phyloP scores from a whole-genome alignment of 2,329 filamentous ascomycete species.

The Coniella vitis region DNA sequence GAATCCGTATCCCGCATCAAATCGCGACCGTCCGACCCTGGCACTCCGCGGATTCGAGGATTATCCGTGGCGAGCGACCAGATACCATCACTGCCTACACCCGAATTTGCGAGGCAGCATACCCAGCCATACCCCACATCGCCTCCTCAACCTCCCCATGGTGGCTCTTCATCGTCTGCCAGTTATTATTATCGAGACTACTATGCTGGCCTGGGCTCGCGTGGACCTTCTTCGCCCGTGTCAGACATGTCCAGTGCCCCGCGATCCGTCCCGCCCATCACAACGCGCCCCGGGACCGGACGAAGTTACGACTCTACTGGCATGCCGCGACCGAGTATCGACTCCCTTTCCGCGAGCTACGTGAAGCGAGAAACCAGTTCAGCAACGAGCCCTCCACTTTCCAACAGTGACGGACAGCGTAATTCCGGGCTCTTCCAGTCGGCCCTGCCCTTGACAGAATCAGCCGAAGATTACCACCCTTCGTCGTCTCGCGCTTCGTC shows the following conservation, averaged over 20 bases:
- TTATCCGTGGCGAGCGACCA: constrained; percentile 57
- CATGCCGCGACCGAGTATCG: constrained; percentile 44
- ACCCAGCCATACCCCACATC: constrained; percentile 43
- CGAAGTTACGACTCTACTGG: constrained; percentile 51
- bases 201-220: constrained; percentile 38
- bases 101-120: constrained; percentile 56
- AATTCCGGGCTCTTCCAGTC: constrained; percentile 80
- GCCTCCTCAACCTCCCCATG: constrained; percentile 38
- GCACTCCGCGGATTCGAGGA: constrained; percentile 47
- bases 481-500: constrained; percentile 52
- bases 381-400: constrained; percentile 44
- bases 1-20: constrained; percentile 45
- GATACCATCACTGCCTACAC: constrained; percentile 56
- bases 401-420: constrained; percentile 42
- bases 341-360: constrained; percentile 28
- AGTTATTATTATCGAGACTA: constrained; percentile 52
- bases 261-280: constrained; percentile 38
- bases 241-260: constrained; percentile 46
- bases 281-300: constrained; percentile 51
- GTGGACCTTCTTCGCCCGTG: constrained; percentile 52
- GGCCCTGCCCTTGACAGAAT: constrained; percentile 73
- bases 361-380: constrained; percentile 46
- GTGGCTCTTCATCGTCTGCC: constrained; percentile 39
- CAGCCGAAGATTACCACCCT: constrained; percentile 43
- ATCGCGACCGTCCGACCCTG: constrained; percentile 41